phyloP scores from a whole-genome alignment of 2,329 filamentous ascomycete species.

The Camillea tinctor region DNA sequence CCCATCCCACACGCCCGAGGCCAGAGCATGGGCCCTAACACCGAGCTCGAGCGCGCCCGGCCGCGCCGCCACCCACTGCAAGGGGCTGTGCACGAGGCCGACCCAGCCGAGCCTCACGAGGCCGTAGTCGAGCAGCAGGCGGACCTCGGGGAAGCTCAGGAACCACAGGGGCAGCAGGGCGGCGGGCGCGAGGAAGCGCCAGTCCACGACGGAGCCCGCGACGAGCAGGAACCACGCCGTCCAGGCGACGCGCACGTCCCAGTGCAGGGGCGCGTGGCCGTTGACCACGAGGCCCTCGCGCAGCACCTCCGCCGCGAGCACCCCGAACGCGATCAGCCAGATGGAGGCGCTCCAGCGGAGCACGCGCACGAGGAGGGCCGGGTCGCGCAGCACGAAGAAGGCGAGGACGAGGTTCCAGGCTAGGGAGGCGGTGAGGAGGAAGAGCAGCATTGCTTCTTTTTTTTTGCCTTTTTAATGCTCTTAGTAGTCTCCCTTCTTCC shows the following conservation, averaged over 20 bases:
- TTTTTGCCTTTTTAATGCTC: too few species aligned
- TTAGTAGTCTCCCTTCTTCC: neutral
- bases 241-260: slow-evolving; percentile 20
- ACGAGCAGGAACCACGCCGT: slow-evolving; percentile 21
- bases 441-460: slow-evolving; percentile 13
- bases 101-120: slow-evolving; percentile 21
- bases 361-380: slow-evolving; percentile 18
- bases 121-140: slow-evolving; percentile 18
- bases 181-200: slow-evolving; percentile 18
- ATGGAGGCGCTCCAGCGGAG: slow-evolving; percentile 22
- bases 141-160: slow-evolving; percentile 13
- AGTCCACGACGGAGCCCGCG: slow-evolving; percentile 10
- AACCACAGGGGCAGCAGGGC: slow-evolving; percentile 6
- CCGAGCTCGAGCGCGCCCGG: neutral
- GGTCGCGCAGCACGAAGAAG: slow-evolving; percentile 20
- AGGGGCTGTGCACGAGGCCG: slow-evolving; percentile 13
- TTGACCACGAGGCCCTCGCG: slow-evolving; percentile 21
- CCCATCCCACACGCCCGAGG: neutral
- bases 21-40: neutral
- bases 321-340: slow-evolving; percentile 23
- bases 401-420: slow-evolving; percentile 22
- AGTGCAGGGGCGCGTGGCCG: slow-evolving; percentile 13
- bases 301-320: slow-evolving; percentile 19
- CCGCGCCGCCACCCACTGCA: slow-evolving; percentile 6
- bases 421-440: slow-evolving; percentile 17